Conservation (phyloP, 192 early-diverging fungal genomes). For the Coemansia sp. region DNA sequence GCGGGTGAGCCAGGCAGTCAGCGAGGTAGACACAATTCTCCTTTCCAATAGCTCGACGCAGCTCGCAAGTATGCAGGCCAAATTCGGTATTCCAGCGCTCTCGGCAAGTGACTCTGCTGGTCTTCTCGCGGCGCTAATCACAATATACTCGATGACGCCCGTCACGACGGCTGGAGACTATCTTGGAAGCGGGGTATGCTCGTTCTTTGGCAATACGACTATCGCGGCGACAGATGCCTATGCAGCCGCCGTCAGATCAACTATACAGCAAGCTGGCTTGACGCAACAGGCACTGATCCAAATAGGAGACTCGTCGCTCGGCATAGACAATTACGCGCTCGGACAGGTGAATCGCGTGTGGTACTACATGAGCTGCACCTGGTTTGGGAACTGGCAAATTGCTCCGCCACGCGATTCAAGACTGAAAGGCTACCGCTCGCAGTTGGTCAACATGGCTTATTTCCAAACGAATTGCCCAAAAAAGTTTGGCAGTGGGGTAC, state of each 20-base stretch:
- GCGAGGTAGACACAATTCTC: slow-evolving; percentile 49
- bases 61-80: slow-evolving; percentile 15
- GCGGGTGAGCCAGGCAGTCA: slow-evolving; percentile 28
- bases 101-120: slow-evolving; percentile 30
- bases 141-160: slow-evolving; percentile 24
- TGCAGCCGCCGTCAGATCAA: slow-evolving; percentile 20
- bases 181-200: slow-evolving; percentile 24
- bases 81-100: slow-evolving; percentile 33
- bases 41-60: slow-evolving; percentile 6
- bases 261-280: slow-evolving; percentile 18
- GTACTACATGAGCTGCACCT: slow-evolving; percentile 65
- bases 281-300: slow-evolving; percentile 22
- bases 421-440: slow-evolving; percentile 36
- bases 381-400: slow-evolving; percentile 65
- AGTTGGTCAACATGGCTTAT: slow-evolving; percentile 44
- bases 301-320: slow-evolving; percentile 37
- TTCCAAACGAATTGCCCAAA: slow-evolving; percentile 37
- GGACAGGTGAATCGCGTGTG: slow-evolving; percentile 45
- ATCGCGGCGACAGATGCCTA: slow-evolving; percentile 22
- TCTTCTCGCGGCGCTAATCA: slow-evolving; percentile 23
- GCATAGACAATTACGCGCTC: slow-evolving; percentile 33
- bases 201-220: slow-evolving; percentile 16
- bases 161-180: slow-evolving; percentile 4
- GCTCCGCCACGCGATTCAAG: slow-evolving; percentile 24
- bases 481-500: slow-evolving; percentile 34